A percentile compares a stretch with the other conserved stretches of the same genome.
Evolutionary conservation across 1,139 yeast species (phyloP).

Genomic region (Suhomyces bokatorum): DNA sequence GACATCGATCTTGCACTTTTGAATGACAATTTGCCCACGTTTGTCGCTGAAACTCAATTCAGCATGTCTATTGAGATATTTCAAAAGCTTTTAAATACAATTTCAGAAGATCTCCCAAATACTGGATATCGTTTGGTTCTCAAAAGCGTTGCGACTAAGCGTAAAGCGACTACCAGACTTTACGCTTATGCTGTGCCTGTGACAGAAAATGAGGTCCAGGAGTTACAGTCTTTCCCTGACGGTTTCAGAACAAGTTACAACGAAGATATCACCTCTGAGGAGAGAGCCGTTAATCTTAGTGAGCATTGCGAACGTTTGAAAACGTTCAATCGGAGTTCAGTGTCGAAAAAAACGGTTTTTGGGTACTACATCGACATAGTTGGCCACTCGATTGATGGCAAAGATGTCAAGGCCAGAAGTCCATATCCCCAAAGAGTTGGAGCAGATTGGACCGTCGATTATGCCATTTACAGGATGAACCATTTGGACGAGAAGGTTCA

Average conservation of each 20-base stretch:
- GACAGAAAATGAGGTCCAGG: slow-evolving; percentile 23
- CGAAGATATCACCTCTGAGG: slow-evolving; percentile 19
- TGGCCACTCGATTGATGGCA: slow-evolving; percentile 16
- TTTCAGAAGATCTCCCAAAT: slow-evolving; percentile 30
- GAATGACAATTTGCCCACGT: slow-evolving; percentile 39
- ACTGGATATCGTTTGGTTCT: slow-evolving; percentile 35
- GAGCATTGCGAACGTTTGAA: slow-evolving; percentile 20
- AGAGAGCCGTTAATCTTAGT: slow-evolving; percentile 17
- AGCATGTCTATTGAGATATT: slow-evolving; percentile 61
- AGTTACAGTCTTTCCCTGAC: slow-evolving; percentile 26
- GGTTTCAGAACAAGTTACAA: slow-evolving; percentile 25
- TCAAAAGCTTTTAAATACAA: slow-evolving; percentile 48
- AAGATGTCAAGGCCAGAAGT: slow-evolving; percentile 5
- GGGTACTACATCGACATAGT: slow-evolving; percentile 15
- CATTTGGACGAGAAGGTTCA: slow-evolving; percentile 1
- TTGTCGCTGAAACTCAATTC: slow-evolving; percentile 74
- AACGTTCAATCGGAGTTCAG: slow-evolving; percentile 16
- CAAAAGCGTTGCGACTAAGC: slow-evolving; percentile 18
- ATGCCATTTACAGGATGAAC: slow-evolving; percentile 13
- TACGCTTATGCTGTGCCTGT: slow-evolving; percentile 38
- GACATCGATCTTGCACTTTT: slow-evolving; percentile 22
- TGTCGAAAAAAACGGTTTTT: slow-evolving; percentile 8
- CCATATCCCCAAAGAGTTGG: slow-evolving; percentile 15
- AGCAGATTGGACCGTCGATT: slow-evolving; percentile 16
- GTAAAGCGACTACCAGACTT: slow-evolving; percentile 18